Percentiles rank a stretch among this genome's conserved stretches.
Evolutionary conservation across 2,329 filamentous ascomycete genomes (phyloP).

Genomic region (Pseudocercospora vitis): DNA sequence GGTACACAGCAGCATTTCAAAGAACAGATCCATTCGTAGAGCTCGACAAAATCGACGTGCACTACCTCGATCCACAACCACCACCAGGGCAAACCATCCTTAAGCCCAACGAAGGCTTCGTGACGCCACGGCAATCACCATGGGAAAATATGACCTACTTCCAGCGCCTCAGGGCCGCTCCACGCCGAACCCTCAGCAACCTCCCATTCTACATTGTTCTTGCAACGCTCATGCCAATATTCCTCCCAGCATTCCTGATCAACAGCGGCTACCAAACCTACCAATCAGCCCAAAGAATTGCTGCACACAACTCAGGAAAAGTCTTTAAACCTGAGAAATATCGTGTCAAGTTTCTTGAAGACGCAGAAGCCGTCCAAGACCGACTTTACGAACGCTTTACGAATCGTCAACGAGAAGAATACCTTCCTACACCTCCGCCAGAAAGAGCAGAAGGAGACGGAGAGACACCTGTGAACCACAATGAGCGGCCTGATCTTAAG

Average conservation of each 20-base stretch:
- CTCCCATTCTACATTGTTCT: conserved; percentile 67
- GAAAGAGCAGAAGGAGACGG: conserved; percentile 24
- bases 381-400: conserved; percentile 73
- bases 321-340: conserved; percentile 70
- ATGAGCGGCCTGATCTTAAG: conserved; percentile 8
- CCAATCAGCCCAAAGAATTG: conserved; percentile 71
- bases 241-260: conserved; percentile 67
- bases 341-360: conserved; percentile 67
- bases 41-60: conserved; percentile 65
- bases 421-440: conserved; percentile 56
- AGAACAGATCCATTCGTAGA: conserved; percentile 75
- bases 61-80: conserved; percentile 69
- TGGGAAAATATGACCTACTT: conserved; percentile 23
- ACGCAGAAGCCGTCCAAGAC: conserved; percentile 74
- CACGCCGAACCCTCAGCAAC: conserved; percentile 48
- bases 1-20: conserved; percentile 78
- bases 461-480: conserved; percentile 31
- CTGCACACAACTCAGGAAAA: conserved; percentile 64
- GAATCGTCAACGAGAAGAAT: conserved; percentile 66
- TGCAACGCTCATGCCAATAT: conserved; percentile 71
- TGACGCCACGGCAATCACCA: conserved; percentile 45
- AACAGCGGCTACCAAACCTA: conserved; percentile 77
- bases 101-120: conserved; percentile 61
- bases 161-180: conserved; percentile 23
- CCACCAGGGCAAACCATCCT: conserved; percentile 71